Evolutionary conservation across 2,329 filamentous ascomycete genomes (phyloP).

Genomic region (Ceratocystis papillata): DNA sequence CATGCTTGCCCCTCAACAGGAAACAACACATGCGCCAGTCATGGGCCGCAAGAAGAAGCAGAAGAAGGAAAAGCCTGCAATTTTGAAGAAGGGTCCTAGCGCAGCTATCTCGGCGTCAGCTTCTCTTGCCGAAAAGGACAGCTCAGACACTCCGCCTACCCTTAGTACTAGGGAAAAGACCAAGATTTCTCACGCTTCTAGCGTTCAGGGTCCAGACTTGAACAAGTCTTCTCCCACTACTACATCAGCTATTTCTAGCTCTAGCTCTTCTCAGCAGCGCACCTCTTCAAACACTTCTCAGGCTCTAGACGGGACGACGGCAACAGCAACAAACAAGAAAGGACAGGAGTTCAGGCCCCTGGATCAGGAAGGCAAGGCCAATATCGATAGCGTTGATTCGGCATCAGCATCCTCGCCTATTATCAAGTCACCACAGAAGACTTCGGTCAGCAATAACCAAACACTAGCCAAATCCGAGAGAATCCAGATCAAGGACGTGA

Average conservation of each 20-base stretch:
- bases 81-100: conserved; percentile 25
- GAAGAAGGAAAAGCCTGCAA: conserved; percentile 55
- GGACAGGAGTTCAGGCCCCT: conserved; percentile 14
- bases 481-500: conserved; percentile 29
- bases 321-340: conserved; percentile 17
- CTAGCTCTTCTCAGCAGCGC: not conserved
- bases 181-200: not conserved
- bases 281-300: not conserved
- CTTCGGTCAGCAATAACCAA: not conserved
- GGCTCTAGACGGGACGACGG: conserved; percentile 14
- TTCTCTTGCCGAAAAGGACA: not conserved
- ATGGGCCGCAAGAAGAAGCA: conserved; percentile 75
- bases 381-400: not conserved
- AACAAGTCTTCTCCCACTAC: not conserved
- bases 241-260: not conserved
- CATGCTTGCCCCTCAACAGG: conserved; percentile 43
- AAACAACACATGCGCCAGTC: conserved; percentile 54
- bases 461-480: conserved; percentile 30
- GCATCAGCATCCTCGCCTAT: not conserved
- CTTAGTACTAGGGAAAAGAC: not conserved
- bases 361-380: not conserved
- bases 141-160: not conserved
- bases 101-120: conserved; percentile 21
- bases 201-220: not conserved
- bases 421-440: conserved; percentile 18